A percentile compares a stretch with the other conserved stretches of the same genome.
phyloP scores from a whole-genome alignment of 2,329 filamentous ascomycete species.

The Huntiella decipiens region DNA sequence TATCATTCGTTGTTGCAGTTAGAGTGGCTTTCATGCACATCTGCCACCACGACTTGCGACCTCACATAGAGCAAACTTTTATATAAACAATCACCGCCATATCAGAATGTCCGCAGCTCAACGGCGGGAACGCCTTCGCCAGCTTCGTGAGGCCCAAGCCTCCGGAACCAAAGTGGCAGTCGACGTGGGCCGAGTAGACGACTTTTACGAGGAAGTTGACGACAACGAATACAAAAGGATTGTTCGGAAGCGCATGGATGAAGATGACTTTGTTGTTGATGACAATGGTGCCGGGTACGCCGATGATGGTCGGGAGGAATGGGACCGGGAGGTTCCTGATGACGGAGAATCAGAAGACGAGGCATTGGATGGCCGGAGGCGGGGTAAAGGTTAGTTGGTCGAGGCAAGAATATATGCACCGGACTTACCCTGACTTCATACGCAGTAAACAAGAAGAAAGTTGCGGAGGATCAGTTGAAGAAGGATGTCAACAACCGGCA shows the following conservation, averaged over 20 bases:
- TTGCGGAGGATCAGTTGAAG: constrained; percentile 70
- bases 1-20: neutral
- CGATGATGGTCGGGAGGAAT: constrained; percentile 88
- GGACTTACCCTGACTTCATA: neutral
- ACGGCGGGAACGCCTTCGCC: constrained; percentile 41
- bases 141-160: constrained; percentile 67
- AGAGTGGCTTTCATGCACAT: neutral
- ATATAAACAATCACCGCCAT: too few species aligned
- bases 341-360: constrained; percentile 50
- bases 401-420: neutral
- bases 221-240: constrained; percentile 96
- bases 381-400: constrained; percentile 19
- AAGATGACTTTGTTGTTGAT: constrained; percentile 96
- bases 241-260: constrained; percentile 68
- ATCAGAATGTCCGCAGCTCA: constrained; percentile 24
- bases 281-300: constrained; percentile 95
- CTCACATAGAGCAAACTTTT: too few species aligned
- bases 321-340: constrained; percentile 51
- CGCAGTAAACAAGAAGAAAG: constrained; percentile 57
- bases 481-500: constrained; percentile 75
- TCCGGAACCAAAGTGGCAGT: constrained; percentile 85
- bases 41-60: too few species aligned
- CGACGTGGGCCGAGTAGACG: constrained; percentile 63
- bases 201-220: constrained; percentile 89
- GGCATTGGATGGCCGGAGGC: constrained; percentile 28